phyloP scores from a whole-genome alignment of 2,329 filamentous ascomycete species.

The Alternaria postmessia region DNA sequence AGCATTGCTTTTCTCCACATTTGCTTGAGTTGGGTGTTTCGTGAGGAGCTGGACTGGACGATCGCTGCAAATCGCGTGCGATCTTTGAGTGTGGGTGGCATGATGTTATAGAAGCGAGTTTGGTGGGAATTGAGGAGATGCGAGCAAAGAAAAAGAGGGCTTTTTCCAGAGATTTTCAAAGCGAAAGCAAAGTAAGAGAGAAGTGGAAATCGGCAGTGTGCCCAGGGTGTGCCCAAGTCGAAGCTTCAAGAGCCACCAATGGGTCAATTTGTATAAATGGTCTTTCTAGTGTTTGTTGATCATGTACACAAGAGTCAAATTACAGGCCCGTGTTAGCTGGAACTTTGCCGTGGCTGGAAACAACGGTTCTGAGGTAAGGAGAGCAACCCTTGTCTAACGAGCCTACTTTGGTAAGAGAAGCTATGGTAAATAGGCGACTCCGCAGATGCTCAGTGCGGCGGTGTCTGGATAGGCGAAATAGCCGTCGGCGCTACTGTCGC shows the following conservation, averaged over 20 bases:
- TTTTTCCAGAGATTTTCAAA: not conserved
- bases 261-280: not conserved
- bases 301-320: not conserved
- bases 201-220: not conserved
- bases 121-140: not conserved
- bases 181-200: not conserved
- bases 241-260: not conserved
- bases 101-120: not conserved
- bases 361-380: conserved; percentile 1
- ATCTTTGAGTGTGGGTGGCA: not conserved
- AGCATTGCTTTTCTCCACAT: conserved; percentile 5
- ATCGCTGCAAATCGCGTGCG: not conserved
- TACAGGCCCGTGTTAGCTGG: not conserved
- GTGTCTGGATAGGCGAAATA: not conserved
- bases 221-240: not conserved
- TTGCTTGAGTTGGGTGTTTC: not conserved
- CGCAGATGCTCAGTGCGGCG: not conserved
- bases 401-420: not conserved
- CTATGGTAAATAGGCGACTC: not conserved
- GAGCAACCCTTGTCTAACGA: not conserved
- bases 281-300: not conserved
- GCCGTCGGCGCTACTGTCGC: not conserved
- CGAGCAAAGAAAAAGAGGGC: not conserved
- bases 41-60: not conserved
- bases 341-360: conserved; percentile 4